Conservation (phyloP, 202 grass and related monocot species). For the Schoenoplectus triqueter region DNA sequence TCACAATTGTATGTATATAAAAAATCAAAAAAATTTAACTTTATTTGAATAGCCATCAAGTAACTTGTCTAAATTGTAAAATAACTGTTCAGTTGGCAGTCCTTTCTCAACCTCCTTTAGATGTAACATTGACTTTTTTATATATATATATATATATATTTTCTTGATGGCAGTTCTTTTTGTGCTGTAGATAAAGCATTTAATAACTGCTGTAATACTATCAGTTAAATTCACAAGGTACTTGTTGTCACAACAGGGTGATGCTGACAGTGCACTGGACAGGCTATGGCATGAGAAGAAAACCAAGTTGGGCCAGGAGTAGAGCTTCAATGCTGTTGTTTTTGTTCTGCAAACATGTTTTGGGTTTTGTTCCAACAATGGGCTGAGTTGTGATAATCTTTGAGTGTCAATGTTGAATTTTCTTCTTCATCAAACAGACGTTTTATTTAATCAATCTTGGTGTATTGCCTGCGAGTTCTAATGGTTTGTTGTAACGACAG, state of each 20-base stretch:
- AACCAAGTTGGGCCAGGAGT: constrained; percentile 74
- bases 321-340: constrained; percentile 27
- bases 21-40: too few relatives aligned
- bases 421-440: background rate
- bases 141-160: background rate
- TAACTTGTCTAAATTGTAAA: too few relatives aligned
- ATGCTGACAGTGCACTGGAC: constrained; percentile 76
- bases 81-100: background rate
- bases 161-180: background rate
- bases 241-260: constrained; percentile 58
- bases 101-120: background rate
- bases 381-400: background rate
- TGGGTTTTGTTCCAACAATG: background rate
- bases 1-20: too few relatives aligned
- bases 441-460: background rate
- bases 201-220: background rate
- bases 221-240: background rate
- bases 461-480: background rate
- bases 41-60: too few relatives aligned
- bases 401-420: background rate
- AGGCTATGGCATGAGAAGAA: constrained; percentile 93
- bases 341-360: constrained; percentile 3
- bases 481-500: constrained; percentile 6
- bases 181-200: background rate
- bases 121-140: background rate